Base-by-base conservation (phyloP, 2,329 filamentous ascomycete species). In the Pestalotiopsis sp. region DNA sequence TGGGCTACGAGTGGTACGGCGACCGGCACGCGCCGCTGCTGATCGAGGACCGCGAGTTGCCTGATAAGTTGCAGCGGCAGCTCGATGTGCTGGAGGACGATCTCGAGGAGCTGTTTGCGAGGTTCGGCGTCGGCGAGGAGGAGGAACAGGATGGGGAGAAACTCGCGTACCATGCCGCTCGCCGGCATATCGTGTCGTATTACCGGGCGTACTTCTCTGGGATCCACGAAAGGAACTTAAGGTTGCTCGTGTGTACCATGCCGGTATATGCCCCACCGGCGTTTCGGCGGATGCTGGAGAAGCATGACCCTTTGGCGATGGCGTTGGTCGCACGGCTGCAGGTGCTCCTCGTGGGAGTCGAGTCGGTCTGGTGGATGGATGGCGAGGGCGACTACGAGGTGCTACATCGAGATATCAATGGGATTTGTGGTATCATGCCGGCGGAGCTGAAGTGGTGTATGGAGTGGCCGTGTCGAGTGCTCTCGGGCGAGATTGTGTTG, bases 351-450 rank as follows among this genome's bases (percentile, higher is more conserved):
- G 25, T 27, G 52, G 5, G 25, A 7, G 31, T 65, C 12, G 67
- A 68, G 3, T 68, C 31, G 11, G 61, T 52, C 17, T 68, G 67
- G 62, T 68, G 62, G 67, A 68, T 68, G 49, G 57, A 65, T 9
- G 62, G 67, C 23, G 40, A 23, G 6, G 67, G 67, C 2, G 67
- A 68, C 4, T 68, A 68, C 40, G 67, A 68, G 52, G 67, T 65
- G 20, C 11, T 68, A 17, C 36, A 59, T n/a, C 17, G 62, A 9
- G 67, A 68, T 40, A 59, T 68, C 6, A n/a, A 52, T 13, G 67
- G 62, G 11, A 68, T 68, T 23, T 57, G 27, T 6, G 49, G 52
- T n/a, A 31, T 68, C 23, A 66, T 65, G n/a, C 62, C 62, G 1
- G 13, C 1, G 1, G 31, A 66, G 17, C 49, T 66, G 2, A 36